These are phyloP conservation scores for Arthroderma sp. DNA, from an alignment of 2,329 filamentous ascomycete species.

Conservation along the genomic window DNA sequence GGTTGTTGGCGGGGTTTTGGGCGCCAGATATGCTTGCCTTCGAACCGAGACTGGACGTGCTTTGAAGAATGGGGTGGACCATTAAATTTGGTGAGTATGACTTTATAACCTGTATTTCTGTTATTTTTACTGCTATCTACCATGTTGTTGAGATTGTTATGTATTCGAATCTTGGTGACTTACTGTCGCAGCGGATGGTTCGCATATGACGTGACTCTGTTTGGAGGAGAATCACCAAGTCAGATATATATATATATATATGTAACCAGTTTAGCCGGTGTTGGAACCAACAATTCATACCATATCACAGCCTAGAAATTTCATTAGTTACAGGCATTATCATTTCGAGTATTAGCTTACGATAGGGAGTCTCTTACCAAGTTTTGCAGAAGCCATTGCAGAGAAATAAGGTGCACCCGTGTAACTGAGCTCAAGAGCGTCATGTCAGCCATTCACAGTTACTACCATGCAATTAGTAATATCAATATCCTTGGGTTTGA, in stretches of 20 bases:
- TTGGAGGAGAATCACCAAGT: slow-evolving; percentile 10
- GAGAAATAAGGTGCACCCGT: slow-evolving; percentile 97
- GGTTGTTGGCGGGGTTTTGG: slow-evolving; percentile 20
- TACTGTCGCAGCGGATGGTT: slow-evolving; percentile 60
- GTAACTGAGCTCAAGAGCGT: slow-evolving; percentile 39
- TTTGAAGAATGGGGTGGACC: slow-evolving; percentile 92
- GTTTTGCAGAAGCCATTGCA: slow-evolving; percentile 82
- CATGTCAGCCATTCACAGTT: neutral
- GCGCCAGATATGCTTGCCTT: slow-evolving; percentile 20
- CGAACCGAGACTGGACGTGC: slow-evolving; percentile 42
- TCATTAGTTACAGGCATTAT: neutral
- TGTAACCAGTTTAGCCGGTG: neutral
- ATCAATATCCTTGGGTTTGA: no score
- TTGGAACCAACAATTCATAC: slow-evolving; percentile 34
- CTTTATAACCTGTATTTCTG: slow-evolving; percentile 63
- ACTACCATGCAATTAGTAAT: neutral
- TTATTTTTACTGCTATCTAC: neutral
- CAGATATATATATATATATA: neutral
- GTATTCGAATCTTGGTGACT: slow-evolving; percentile 3
- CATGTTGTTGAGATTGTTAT: neutral
- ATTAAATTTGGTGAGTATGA: slow-evolving; percentile 96
- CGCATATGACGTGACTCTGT: slow-evolving; percentile 79
- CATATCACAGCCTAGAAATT: slow-evolving; percentile 57
- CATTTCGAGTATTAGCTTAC: neutral
- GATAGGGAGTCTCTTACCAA: slow-evolving; percentile 41